Base-by-base conservation (phyloP, 441 rosid genomes). In the Aquilaria agallochum region DNA sequence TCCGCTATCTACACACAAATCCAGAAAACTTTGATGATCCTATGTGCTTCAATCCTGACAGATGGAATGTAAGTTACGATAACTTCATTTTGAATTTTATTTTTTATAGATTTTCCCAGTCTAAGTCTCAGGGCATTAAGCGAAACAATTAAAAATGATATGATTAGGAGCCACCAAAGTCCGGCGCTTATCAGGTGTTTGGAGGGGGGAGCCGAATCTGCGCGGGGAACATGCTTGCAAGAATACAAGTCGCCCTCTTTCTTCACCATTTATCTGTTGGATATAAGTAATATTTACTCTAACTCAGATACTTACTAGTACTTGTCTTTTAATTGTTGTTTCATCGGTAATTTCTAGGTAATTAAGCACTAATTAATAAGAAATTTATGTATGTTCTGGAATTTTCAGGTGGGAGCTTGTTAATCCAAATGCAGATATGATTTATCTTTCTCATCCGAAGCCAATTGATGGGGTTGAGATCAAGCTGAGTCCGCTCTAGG, bases 201-300 rank as follows among this genome's bases (percentile, higher is more conserved):
- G 73, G 83, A 2, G 68, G 64, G 1, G 83, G 85, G 7, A 5
- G 53, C 0, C 74, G 78, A 68, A 67, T 78, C 7, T 80, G 83
- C 44, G 58, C 78, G 0, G 77, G 79, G 46, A 70, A 80, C 62
- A 76, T 55, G 76, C 73, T 83, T 12, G 77, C 76, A 50, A 69
- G 79, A 7, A 44, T 67, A 49, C 73, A 76, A 65, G 31, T 76
- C 31, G 77, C 73, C 0, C 50, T 72, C 5, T 51, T 78, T 20
- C 74, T 83, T 47, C 83, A 78, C 58, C 83, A 76, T 61, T 51
- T 83, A 31, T 72, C 68, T 10, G 12, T 64, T n/a, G 83, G 78
- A 74, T 76, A 83, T 80, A 76, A 68, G 83, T 76, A 73, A 62
- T 27, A 1, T 44, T 3, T 4, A 1, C 32, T 54, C 6, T 8